A percentile compares a stretch with the other conserved stretches of the same genome.
Evolutionary conservation across 2,329 filamentous ascomycete species (phyloP).

Genomic region (Pyrenochaeta sp.): DNA sequence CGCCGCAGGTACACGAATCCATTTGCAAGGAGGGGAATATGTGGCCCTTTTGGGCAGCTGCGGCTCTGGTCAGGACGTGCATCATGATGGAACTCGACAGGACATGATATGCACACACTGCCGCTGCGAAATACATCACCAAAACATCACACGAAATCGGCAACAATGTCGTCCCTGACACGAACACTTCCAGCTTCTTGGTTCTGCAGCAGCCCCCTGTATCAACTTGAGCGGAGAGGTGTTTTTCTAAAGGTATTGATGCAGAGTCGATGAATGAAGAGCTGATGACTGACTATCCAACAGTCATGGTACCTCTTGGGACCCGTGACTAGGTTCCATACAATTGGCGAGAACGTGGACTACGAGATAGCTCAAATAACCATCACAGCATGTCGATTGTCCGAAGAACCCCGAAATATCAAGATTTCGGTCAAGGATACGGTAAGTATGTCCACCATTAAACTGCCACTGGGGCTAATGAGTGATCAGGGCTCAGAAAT

Average conservation of each 20-base stretch:
- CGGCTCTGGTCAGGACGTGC: no score
- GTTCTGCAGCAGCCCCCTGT: conserved; percentile 59
- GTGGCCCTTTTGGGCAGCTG: no score
- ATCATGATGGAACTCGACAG: no score
- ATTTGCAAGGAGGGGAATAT: no score
- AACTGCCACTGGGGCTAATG: neutral
- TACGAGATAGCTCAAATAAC: conserved; percentile 61
- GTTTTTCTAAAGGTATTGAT: conserved; percentile 56
- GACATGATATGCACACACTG: no score
- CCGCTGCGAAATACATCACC: no score
- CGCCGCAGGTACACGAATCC: no score
- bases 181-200: conserved; percentile 61
- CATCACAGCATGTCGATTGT: conserved; percentile 49
- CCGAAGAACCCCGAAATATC: conserved; percentile 45
- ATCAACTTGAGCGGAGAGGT: conserved; percentile 58
- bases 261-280: neutral
- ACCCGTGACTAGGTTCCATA: conserved; percentile 59
- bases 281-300: neutral
- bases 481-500: conserved; percentile 41
- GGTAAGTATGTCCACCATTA: conserved; percentile 27
- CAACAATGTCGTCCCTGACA: conserved; percentile 29
- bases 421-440: conserved; percentile 48
- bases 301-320: conserved; percentile 63
- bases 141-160: no score
- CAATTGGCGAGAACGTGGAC: conserved; percentile 49